Base-by-base conservation (phyloP, 2,329 filamentous ascomycete species). In the Monosporascus sp. region DNA sequence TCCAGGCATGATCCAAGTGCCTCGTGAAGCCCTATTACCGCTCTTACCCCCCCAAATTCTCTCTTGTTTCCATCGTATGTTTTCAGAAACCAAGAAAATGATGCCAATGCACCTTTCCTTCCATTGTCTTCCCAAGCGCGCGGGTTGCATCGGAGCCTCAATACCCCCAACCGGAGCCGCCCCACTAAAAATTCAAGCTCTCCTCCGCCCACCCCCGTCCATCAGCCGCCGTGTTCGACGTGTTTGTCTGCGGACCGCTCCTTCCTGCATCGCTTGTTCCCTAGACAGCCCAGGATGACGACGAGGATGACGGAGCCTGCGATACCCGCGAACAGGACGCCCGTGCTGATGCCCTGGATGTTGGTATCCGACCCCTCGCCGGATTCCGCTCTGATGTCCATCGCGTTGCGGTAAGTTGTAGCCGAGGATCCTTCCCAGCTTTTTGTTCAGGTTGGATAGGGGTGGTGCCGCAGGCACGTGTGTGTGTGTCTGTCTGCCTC, bases 281-380 rank as follows among this genome's bases (percentile, higher is more conserved):
- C 43, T 7, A 46, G 14, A 46, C 43, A 46, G 22, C 43, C 43
- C 15, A 70, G 51, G 1, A 67, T 69, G 44, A 59, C 61, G 38
- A 68, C 59, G 18, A 69, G 49, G 49, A 68, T 66, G 0, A 69
- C 64, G 5, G 67, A 61, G 8, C 67, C 67, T 2, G 64, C 67
- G 18, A 70, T 67, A 46, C 67, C 67, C 15, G 67, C 69, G 1
- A 68, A 68, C 11, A 70, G 54, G 7, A 70, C 59, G 5, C 64
- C 64, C 46, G 63, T 63, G 2, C 65, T 69, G 4, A 65, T 63
- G 20, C 64, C 58, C 20, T 27, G 43, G 22, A 46, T 27, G 24
- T 46, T 46, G 43, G 22, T 27, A 20, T 31, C 43, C 24, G 9
- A 14, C 31, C 11, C 17, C 2, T 7, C 25, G 14, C 14, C 22